Evolutionary conservation across 805 yeast species (phyloP), one percentile per base, ranked within the genome.

Genomic region (Starmerella powellii): DNA sequence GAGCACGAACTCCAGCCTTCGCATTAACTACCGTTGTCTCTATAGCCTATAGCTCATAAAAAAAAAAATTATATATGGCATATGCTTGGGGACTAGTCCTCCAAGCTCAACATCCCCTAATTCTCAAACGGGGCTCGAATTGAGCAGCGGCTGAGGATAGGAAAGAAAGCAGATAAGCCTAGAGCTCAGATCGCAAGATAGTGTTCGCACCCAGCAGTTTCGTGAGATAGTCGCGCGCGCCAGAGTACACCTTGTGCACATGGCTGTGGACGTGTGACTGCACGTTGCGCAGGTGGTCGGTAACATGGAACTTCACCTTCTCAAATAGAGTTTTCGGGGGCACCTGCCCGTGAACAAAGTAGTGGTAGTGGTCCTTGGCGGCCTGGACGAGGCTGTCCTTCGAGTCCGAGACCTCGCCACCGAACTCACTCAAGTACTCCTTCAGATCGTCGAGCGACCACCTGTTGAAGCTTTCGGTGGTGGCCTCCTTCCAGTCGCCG

Each of bases 381-480:
- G 40, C 31, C 31, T 42, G 37, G 16, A 50, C 55, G 15, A 57
- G 49, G 28, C 42, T 23, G 35, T 46, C 52, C 48, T 47, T 48
- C 26, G 41, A 40, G 17, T 35, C 44, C 28, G 42, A 33, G 15
- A 47, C 49, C 21, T 41, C 35, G 21, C 46, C 46, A 31, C 70
- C 71, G 52, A 72, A 74, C 31, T 62, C 55, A 41, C 63, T 57
- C 27, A 78, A 58, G 74, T 81, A 78, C 45, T 68, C 70, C 51
- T 66, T 62, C 45, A 78, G 58, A 51, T 77, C 80, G 4, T 68
- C 62, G 20, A 70, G 63, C 3, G 73, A 58, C 80, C 80, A 74
- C 15, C 64, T 58, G 44, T 72, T 64, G 55, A 74, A 68, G 18
- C 36, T 29, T 15, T 42, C 42, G 19, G 15, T 30, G 17, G 70